phyloP scores from a whole-genome alignment of 768 basidiomycete genomes.

The Daedaleopsis sinensis region DNA sequence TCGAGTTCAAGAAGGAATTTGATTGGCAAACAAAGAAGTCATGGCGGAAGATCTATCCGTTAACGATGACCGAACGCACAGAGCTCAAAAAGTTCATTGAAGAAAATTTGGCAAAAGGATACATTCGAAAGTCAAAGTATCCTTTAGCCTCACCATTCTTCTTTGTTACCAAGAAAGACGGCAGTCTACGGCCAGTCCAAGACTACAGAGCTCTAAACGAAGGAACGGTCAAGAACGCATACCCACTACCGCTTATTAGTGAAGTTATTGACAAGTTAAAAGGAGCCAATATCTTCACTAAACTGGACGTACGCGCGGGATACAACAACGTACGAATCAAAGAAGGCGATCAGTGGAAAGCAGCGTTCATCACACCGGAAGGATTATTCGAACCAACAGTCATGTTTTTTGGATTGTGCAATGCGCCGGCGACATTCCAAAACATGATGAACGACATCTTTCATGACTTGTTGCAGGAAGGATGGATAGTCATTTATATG shows the following conservation, averaged over 20 bases:
- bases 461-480: constrained; percentile 32
- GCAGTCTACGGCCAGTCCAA: constrained; percentile 22
- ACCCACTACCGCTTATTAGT: constrained; percentile 36
- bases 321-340: constrained; percentile 42
- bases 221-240: constrained; percentile 38
- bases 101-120: constrained; percentile 25
- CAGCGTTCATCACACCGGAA: constrained; percentile 38
- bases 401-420: constrained; percentile 42
- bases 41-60: constrained; percentile 20
- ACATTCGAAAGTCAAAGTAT: constrained; percentile 23
- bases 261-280: constrained; percentile 29
- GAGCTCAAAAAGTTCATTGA: constrained; percentile 25
- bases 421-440: constrained; percentile 42
- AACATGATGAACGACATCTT: constrained; percentile 38
- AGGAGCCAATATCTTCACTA: constrained; percentile 30
- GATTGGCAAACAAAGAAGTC: constrained; percentile 14
- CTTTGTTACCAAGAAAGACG: constrained; percentile 35
- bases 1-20: constrained; percentile 33
- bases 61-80: constrained; percentile 14
- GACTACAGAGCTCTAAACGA: constrained; percentile 37
- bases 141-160: constrained; percentile 31
- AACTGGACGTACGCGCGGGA: constrained; percentile 34
- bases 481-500: constrained; percentile 46
- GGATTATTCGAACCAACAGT: constrained; percentile 45
- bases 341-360: constrained; percentile 47